Evolutionary conservation across 2,329 filamentous ascomycete species (phyloP), one percentile per base, ranked within the genome.

Genomic region (Cladophialophora exuberans): DNA sequence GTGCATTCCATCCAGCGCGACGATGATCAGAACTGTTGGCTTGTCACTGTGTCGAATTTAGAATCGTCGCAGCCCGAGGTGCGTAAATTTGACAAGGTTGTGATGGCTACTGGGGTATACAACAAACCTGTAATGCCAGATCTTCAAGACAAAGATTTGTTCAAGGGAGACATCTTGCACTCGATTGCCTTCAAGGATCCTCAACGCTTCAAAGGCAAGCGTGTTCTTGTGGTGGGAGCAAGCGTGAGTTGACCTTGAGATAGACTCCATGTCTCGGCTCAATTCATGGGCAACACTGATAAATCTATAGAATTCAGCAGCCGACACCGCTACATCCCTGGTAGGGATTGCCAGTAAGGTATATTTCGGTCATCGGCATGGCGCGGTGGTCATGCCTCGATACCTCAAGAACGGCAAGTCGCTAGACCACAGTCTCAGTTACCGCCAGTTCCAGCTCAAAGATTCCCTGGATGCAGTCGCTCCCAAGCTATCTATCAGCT

Each of bases 61-160:
- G 15, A 3, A 7, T 42, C 39, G 13, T 18, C 22, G 22, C 20
- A 26, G 15, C 39, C 22, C 7, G 39, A 42, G n/a, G 15, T 6
- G 15, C 39, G 18, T 22, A 13, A n/a, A 20, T 70, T 71, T 48
- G 70, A 73, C 57, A 72, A 72, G 55, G 64, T 72, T n/a, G 63
- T 68, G 10, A 54, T 71, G 20, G 66, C 69, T 9, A 66, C 64
- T 41, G 71, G 71, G 2, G 36, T 57, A 4, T 54, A 65, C 44
- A 52, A 54, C 28, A 53, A 44, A 9, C 62, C 66, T 6, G 57
- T 57, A 13, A 49, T 62, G 4, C 66, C 65, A 11, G 23, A 51
- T 22, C 41, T 67, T 1, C 25, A 36, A 11, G 57, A 61, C 18
- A 43, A 60, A 18, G 56, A 62, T 10, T 26, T 51, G 4, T 69